phyloP scores from a whole-genome alignment of 257 asterid species.

The Solanum pennellii region DNA sequence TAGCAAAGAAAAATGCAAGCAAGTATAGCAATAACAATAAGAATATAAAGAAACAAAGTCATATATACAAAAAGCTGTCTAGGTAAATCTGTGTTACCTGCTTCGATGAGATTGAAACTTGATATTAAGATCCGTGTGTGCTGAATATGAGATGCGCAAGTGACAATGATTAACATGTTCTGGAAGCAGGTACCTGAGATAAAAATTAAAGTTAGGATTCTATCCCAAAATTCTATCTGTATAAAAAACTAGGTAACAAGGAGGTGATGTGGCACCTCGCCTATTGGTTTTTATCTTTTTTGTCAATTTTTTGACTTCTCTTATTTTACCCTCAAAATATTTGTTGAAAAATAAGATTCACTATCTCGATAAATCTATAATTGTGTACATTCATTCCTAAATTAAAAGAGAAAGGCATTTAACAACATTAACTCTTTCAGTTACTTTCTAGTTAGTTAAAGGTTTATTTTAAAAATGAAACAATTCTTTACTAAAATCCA shows the following conservation, averaged over 20 bases:
- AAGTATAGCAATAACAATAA: constrained; percentile 5
- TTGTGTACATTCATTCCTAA: not conserved
- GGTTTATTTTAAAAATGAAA: not conserved
- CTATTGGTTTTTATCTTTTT: not conserved
- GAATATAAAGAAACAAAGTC: constrained; percentile 2
- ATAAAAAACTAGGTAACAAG: not conserved
- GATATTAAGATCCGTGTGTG: constrained; percentile 74
- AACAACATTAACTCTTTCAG: not conserved
- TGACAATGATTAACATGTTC: constrained; percentile 50
- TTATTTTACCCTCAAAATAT: not conserved
- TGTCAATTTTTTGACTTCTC: not conserved
- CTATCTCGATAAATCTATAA: not conserved
- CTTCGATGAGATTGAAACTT: constrained; percentile 88
- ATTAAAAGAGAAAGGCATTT: not conserved
- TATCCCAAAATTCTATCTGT: not conserved
- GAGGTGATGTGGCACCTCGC: not conserved
- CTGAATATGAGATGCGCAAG: constrained; percentile 81
- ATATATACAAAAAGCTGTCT: not conserved
- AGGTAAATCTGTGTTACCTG: constrained; percentile 32
- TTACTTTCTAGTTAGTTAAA: not conserved
- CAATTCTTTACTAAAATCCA: not conserved
- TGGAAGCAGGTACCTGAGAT: constrained; percentile 74
- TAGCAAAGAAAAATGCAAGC: not conserved
- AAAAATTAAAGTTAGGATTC: constrained; percentile 1
- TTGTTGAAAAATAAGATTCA: not conserved